These are phyloP conservation scores for Chlamydomonas reinhardtii DNA, from an alignment of 163 green algal species.

Conservation along the genomic window DNA sequence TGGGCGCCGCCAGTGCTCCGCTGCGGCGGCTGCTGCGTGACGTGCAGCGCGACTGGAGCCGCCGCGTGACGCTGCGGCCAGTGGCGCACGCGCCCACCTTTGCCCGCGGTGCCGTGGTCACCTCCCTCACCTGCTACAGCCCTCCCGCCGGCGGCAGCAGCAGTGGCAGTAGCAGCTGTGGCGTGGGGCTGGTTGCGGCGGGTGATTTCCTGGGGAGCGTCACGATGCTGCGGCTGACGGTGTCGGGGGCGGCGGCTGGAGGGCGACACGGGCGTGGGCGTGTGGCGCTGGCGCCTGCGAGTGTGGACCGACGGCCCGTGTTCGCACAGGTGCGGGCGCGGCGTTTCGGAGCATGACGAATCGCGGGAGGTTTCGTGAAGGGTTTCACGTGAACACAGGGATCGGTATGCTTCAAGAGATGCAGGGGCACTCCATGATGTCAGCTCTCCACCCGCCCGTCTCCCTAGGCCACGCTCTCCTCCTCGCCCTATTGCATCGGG, in stretches of 20 bases:
- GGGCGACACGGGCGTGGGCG: neutral
- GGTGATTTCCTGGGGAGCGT: constrained; percentile 37
- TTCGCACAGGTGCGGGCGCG: constrained; percentile 44
- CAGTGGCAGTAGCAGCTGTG: neutral
- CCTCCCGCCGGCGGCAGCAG: neutral
- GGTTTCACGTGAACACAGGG: too few species aligned
- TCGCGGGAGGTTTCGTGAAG: too few species aligned
- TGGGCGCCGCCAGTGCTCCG: neutral
- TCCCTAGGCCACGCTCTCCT: too few species aligned
- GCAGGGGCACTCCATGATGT: too few species aligned
- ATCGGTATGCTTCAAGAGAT: too few species aligned
- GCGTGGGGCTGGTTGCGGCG: constrained; percentile 11
- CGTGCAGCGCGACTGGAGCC: constrained; percentile 23
- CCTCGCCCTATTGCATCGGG: too few species aligned
- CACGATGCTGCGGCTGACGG: constrained; percentile 20
- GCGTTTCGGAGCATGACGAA: too few species aligned
- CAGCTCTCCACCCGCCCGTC: too few species aligned
- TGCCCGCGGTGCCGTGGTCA: neutral
- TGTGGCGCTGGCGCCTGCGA: constrained; percentile 8
- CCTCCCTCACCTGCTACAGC: neutral
- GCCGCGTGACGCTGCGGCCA: constrained; percentile 4
- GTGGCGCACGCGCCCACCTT: constrained; percentile 1
- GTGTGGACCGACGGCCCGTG: constrained; percentile 24
- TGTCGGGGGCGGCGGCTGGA: neutral
- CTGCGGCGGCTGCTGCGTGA: constrained; percentile 20